Percentiles rank a stretch among this genome's conserved stretches.
Conservation (phyloP, 2,329 filamentous ascomycete genomes). For the Pseudogymnoascus sp. region DNA sequence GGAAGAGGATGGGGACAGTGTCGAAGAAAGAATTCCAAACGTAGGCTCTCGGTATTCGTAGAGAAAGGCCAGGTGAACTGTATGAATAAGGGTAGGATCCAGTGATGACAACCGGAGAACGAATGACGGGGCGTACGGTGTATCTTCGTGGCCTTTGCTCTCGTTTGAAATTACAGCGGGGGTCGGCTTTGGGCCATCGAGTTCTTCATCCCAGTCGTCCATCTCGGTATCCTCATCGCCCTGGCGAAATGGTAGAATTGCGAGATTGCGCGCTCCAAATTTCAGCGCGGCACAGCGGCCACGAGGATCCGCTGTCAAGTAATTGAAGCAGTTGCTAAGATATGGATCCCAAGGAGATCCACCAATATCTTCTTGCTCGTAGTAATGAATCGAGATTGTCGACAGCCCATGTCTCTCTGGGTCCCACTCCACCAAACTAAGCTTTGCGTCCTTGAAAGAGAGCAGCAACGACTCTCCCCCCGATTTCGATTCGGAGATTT, state of each 20-base stretch:
- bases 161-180: constrained; percentile 30
- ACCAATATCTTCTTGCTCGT: constrained; percentile 85
- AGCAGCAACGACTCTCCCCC: constrained; percentile 79
- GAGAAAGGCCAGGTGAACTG: constrained; percentile 85
- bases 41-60: constrained; percentile 97
- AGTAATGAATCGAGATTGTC: constrained; percentile 94
- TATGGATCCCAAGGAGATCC: constrained; percentile 74
- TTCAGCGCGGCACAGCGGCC: constrained; percentile 92
- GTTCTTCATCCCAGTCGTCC: constrained; percentile 80
- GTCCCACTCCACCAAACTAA: constrained; percentile 93
- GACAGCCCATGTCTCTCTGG: constrained; percentile 68
- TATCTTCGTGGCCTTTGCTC: constrained; percentile 34
- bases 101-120: constrained; percentile 83
- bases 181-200: constrained; percentile 58
- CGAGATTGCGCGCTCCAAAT: constrained; percentile 80
- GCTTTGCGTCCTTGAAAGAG: constrained; percentile 82
- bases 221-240: constrained; percentile 80
- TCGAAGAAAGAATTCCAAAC: constrained; percentile 85
- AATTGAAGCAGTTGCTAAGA: constrained; percentile 68
- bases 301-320: constrained; percentile 79
- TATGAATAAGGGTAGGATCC: constrained; percentile 79
- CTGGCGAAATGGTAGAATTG: constrained; percentile 88
- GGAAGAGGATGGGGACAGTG: constrained; percentile 62
- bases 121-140: constrained; percentile 84
- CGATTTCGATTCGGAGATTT: constrained; percentile 62